Evolutionary conservation across 129 eudicot species (phyloP), one percentile per base, ranked within the genome.

Genomic region (Lactuca sativa): DNA sequence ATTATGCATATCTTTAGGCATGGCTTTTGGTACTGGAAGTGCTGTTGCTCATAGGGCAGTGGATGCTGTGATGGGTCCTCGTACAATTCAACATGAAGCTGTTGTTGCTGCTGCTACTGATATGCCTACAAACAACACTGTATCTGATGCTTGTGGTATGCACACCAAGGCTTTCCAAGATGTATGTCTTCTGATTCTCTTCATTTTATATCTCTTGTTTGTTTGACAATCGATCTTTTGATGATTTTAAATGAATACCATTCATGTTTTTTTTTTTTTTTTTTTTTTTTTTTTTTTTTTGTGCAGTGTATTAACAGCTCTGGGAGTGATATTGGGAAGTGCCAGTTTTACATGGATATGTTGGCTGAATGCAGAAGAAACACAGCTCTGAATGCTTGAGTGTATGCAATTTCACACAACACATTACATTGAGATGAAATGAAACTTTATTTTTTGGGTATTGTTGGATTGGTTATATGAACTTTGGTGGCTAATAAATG

Each of bases 321-420:
- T 32, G 97, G 97, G 11, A 85, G 64, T 40, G 97, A 91, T 76
- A 85, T 91, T 30, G 76, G 85, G 85, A 85, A 77, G 82, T 91
- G 95, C 62, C 92, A 87, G 77, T 85, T 91, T 76, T 91, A 91
- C 66, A 82, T 91, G 89, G 95, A 91, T 51, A 88, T 88, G 92
- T 43, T 91, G 72, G 44, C 80, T 11, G 90, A 91, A 34, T 91
- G 97, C 95, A 71, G 79, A 78, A 86, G 79, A 73, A 90, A 78
- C 87, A 82, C 95, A 0, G 80, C 79, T 47, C 54, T 79, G 33
- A 62, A 25, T 5, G 67, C 32, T 62, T 62, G 67, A 62, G 11
- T 53, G n/a, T 9, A 10, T 47, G 5, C n/a, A 47, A n/a, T 47
- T 47, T 9, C 3, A 8, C 13, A 43, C 49, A 36, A 36, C 38